Percentiles rank a stretch among this genome's conserved stretches.
These are phyloP conservation scores for Omphalotus guepiniiformis DNA, from an alignment of 768 basidiomycete genomes.

Conservation along the genomic window DNA sequence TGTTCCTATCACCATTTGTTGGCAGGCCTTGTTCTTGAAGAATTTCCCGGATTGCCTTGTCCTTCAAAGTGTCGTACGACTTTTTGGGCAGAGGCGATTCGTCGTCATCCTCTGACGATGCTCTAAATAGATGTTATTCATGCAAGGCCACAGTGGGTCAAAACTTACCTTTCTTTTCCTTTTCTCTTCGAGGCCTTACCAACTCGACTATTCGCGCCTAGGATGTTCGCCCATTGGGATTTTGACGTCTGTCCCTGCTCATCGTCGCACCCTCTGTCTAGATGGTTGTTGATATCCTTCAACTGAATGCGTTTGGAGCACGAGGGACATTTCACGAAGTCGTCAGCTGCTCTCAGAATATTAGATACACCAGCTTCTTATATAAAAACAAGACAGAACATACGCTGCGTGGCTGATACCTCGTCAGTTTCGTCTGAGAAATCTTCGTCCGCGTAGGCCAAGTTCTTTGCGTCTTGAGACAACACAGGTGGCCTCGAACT, in stretches of 20 bases:
- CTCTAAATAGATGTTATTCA: conserved; percentile 15
- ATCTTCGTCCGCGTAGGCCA: not conserved
- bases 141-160: not conserved
- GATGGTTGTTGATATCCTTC: conserved; percentile 55
- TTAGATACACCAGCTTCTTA: not conserved
- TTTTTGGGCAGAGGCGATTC: conserved; percentile 58
- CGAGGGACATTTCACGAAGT: conserved; percentile 55
- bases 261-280: conserved; percentile 55
- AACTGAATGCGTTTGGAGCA: conserved; percentile 46
- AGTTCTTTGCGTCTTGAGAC: not conserved
- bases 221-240: conserved; percentile 22
- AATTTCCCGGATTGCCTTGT: conserved; percentile 54
- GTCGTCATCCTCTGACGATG: conserved; percentile 29
- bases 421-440: not conserved
- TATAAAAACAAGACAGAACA: not conserved
- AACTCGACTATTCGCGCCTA: conserved; percentile 32
- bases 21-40: conserved; percentile 48
- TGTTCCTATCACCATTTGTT: conserved; percentile 45
- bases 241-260: conserved; percentile 21
- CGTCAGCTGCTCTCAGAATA: conserved; percentile 29
- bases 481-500: too few relatives aligned
- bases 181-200: conserved; percentile 42
- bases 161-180: conserved; percentile 30
- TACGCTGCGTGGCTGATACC: not conserved
- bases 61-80: conserved; percentile 61